Conservation (phyloP, 176 grass and related monocot genomes). For the Musa schizocarpa region DNA sequence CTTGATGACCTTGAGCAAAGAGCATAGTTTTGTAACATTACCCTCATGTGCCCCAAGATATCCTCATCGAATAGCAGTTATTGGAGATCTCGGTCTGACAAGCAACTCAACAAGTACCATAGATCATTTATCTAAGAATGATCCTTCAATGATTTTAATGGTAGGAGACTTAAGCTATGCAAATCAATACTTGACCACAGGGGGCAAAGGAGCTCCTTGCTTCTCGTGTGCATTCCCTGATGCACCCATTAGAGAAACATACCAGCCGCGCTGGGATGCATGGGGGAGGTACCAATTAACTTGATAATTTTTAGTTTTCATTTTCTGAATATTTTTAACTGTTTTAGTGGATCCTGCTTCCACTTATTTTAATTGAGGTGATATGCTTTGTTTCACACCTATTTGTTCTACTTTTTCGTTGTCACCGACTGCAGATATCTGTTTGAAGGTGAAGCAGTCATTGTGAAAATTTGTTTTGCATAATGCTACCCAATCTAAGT, state of each 20-base stretch:
- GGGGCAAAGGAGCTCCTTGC: conserved; percentile 64
- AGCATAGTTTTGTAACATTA: conserved; percentile 56
- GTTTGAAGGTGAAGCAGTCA: too few species aligned
- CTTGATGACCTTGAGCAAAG: conserved; percentile 41
- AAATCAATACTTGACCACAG: conserved; percentile 72
- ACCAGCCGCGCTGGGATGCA: conserved; percentile 76
- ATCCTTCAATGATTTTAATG: conserved; percentile 60
- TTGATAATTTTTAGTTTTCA: neutral
- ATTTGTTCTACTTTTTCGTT: neutral
- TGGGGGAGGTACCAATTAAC: conserved; percentile 53
- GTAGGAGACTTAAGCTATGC: conserved; percentile 78
- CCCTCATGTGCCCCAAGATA: conserved; percentile 29
- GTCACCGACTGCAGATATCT: neutral
- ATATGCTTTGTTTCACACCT: neutral
- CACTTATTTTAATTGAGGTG: too few species aligned
- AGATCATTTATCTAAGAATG: conserved; percentile 59
- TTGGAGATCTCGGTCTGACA: conserved; percentile 82
- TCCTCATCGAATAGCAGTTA: conserved; percentile 52
- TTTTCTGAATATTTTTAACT: neutral
- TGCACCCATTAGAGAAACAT: conserved; percentile 68
- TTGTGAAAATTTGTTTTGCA: too few species aligned
- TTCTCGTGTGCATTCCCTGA: conserved; percentile 78
- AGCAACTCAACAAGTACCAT: conserved; percentile 79
- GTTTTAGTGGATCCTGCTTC: neutral
- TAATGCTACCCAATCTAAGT: too few species aligned